These are phyloP conservation scores for Claviceps purpurea DNA, from an alignment of 2,329 filamentous ascomycete species.

Conservation along the genomic window DNA sequence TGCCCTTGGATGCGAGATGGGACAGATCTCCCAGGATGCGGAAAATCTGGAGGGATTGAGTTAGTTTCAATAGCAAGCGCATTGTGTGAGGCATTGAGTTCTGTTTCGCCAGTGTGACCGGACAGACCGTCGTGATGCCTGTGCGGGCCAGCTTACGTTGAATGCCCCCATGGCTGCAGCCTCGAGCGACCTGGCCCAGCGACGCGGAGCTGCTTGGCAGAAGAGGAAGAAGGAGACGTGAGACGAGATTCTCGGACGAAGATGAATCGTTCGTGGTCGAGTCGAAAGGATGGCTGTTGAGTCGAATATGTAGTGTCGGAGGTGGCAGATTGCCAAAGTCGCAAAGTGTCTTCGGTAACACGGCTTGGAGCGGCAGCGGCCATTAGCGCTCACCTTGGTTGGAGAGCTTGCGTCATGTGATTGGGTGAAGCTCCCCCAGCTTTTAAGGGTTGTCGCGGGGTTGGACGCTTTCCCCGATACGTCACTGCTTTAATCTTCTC, in stretches of 20 bases:
- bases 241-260: not conserved
- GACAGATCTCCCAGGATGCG: conserved; percentile 73
- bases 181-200: conserved; percentile 5
- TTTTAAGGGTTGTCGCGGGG: not conserved
- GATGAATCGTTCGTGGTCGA: not conserved
- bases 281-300: not conserved
- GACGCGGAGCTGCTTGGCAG: not conserved
- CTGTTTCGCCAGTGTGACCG: too few species aligned
- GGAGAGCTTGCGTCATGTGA: not conserved
- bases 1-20: conserved; percentile 76
- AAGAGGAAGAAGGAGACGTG: not conserved
- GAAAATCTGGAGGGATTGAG: conserved; percentile 36
- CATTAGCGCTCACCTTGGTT: not conserved
- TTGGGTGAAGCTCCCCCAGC: conserved; percentile 1
- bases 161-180: conserved; percentile 24
- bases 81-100: too few species aligned
- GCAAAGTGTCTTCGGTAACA: not conserved
- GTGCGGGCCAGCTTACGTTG: conserved; percentile 20
- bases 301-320: not conserved
- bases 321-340: not conserved
- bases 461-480: not conserved
- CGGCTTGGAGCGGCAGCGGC: too few species aligned
- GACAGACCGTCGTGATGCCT: too few species aligned
- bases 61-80: not conserved
- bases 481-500: not conserved